These are phyloP conservation scores for Hibiscus syriacus DNA, from an alignment of 345 rosid genomes.

Conservation along the genomic window DNA sequence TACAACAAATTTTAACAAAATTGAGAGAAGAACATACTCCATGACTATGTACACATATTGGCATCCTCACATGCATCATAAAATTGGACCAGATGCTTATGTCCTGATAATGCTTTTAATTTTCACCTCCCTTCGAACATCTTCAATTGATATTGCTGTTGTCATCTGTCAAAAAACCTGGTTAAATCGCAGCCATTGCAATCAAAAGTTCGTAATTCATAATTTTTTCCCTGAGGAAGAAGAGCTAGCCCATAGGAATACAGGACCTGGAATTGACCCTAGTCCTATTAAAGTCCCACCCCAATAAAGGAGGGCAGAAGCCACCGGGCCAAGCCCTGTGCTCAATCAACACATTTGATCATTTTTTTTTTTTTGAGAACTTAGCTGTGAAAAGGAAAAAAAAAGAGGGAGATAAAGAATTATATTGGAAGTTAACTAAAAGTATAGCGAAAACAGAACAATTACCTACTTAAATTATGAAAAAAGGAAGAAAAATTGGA, in stretches of 20 bases:
- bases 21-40: constrained; percentile 64
- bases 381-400: neutral
- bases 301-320: neutral
- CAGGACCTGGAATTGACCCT: neutral
- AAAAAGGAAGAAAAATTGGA: neutral
- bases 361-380: constrained; percentile 2
- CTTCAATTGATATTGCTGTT: constrained; percentile 82
- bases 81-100: constrained; percentile 60
- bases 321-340: neutral
- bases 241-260: neutral
- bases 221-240: neutral
- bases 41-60: constrained; percentile 78
- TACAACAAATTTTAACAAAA: constrained; percentile 13
- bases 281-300: neutral
- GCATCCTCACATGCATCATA: constrained; percentile 83
- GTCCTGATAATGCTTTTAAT: constrained; percentile 71
- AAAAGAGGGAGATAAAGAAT: neutral
- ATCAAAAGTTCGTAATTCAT: neutral
- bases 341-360: neutral
- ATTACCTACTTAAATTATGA: neutral
- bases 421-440: neutral
- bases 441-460: neutral
- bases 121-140: constrained; percentile 85
- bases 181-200: constrained; percentile 12
- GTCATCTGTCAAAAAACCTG: constrained; percentile 60